These are phyloP conservation scores for Isatis lusitanica DNA, from an alignment of 441 rosid species.

Conservation along the genomic window DNA sequence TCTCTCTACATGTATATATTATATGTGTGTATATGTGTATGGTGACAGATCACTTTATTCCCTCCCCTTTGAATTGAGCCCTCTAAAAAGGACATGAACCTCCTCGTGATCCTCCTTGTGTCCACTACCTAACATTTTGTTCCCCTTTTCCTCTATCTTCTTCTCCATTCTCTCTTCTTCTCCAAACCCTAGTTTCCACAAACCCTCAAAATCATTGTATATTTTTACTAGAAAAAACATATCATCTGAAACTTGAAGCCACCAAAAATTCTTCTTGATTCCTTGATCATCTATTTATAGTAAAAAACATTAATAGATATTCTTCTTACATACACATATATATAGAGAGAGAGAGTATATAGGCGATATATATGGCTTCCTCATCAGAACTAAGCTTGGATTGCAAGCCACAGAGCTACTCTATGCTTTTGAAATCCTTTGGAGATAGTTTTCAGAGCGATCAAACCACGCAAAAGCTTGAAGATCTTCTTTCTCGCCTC, in stretches of 20 bases:
- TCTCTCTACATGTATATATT: background rate
- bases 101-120: conserved; percentile 44
- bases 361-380: conserved; percentile 56
- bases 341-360: background rate
- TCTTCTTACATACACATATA: background rate
- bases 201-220: conserved; percentile 27
- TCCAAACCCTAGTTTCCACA: conserved; percentile 36
- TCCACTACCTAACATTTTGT: conserved; percentile 38
- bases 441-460: conserved; percentile 56
- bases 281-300: conserved; percentile 19
- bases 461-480: conserved; percentile 70
- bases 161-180: conserved; percentile 18
- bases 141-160: conserved; percentile 26
- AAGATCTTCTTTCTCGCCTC: conserved; percentile 75
- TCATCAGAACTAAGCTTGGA: conserved; percentile 81
- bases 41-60: conserved; percentile 39
- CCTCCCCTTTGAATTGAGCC: conserved; percentile 34
- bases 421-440: conserved; percentile 86
- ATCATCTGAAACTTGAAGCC: conserved; percentile 13
- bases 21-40: conserved; percentile 11
- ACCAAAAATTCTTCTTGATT: conserved; percentile 22
- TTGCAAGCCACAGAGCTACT: conserved; percentile 83
- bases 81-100: conserved; percentile 43
- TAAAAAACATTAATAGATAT: background rate
- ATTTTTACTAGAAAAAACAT: conserved; percentile 8